Percentiles rank a stretch among this genome's conserved stretches.
Conservation (phyloP, 129 eudicot species). For the Artemisia tridentata region DNA sequence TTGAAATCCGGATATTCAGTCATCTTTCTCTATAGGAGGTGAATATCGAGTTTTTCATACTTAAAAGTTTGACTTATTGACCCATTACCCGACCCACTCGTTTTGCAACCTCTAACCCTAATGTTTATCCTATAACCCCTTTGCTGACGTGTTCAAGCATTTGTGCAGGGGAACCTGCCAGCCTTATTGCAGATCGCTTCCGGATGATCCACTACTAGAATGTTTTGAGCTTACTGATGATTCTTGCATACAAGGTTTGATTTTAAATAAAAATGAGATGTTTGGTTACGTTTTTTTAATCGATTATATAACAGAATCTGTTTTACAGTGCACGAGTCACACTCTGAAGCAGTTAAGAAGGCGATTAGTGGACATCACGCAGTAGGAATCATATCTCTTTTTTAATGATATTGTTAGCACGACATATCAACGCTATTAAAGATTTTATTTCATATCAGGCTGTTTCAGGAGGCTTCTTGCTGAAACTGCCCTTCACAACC, state of each 20-base stretch:
- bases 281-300: background rate
- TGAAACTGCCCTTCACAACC: conserved; percentile 86
- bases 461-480: conserved; percentile 52
- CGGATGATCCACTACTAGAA: conserved; percentile 89
- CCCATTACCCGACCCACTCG: no score
- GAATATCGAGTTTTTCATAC: conserved; percentile 10
- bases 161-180: conserved; percentile 85
- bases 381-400: conserved; percentile 38
- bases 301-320: background rate
- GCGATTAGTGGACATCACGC: conserved; percentile 57
- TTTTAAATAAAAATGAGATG: background rate
- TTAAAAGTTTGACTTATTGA: conserved; percentile 4
- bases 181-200: conserved; percentile 90
- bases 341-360: conserved; percentile 53
- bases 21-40: conserved; percentile 83
- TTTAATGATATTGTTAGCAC: background rate
- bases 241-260: conserved; percentile 58
- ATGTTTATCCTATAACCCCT: background rate
- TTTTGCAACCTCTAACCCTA: background rate
- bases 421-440: background rate
- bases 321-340: conserved; percentile 53
- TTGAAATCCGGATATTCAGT: conserved; percentile 86
- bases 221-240: conserved; percentile 60
- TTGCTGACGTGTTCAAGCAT: no score
- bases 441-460: conserved; percentile 58